phyloP scores from a whole-genome alignment of 108 stramenopile species.

The Bacterosira constricta region DNA sequence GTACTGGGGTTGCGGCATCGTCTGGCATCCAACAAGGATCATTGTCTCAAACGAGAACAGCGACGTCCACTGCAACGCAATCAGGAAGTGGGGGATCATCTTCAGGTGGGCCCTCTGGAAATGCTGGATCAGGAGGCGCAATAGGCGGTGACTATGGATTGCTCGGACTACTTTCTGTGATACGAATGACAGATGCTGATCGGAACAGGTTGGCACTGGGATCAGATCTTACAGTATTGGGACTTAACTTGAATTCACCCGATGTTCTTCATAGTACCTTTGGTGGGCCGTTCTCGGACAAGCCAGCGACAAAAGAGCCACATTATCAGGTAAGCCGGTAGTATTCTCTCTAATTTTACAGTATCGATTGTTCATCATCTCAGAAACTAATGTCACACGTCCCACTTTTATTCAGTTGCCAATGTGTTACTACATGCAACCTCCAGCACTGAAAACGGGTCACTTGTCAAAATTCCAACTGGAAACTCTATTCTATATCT shows the following conservation, averaged over 20 bases:
- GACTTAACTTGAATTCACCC: constrained; percentile 92
- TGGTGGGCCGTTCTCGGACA: constrained; percentile 93
- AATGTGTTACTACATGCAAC: constrained; percentile 95
- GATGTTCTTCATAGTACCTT: constrained; percentile 94
- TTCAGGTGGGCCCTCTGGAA: constrained; percentile 33
- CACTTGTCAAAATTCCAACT: constrained; percentile 96
- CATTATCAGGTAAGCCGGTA: constrained; percentile 83
- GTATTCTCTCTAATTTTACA: background rate
- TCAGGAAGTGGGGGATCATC: constrained; percentile 34
- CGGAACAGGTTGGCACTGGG: constrained; percentile 93
- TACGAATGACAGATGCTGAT: constrained; percentile 97
- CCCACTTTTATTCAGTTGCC: constrained; percentile 68
- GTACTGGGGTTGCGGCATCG: constrained; percentile 8
- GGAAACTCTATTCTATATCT: constrained; percentile 99
- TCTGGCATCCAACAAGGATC: constrained; percentile 14
- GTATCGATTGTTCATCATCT: background rate
- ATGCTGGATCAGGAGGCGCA: constrained; percentile 62
- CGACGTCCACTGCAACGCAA: constrained; percentile 31
- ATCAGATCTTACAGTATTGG: constrained; percentile 94
- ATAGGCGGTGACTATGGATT: constrained; percentile 93
- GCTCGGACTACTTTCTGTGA: constrained; percentile 91
- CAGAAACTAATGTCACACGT: background rate
- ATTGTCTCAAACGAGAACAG: constrained; percentile 36
- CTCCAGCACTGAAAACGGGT: constrained; percentile 87
- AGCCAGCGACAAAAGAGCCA: constrained; percentile 84